Base-by-base conservation (phyloP, 495 filamentous ascomycete species). In the Podospora anserina region DNA sequence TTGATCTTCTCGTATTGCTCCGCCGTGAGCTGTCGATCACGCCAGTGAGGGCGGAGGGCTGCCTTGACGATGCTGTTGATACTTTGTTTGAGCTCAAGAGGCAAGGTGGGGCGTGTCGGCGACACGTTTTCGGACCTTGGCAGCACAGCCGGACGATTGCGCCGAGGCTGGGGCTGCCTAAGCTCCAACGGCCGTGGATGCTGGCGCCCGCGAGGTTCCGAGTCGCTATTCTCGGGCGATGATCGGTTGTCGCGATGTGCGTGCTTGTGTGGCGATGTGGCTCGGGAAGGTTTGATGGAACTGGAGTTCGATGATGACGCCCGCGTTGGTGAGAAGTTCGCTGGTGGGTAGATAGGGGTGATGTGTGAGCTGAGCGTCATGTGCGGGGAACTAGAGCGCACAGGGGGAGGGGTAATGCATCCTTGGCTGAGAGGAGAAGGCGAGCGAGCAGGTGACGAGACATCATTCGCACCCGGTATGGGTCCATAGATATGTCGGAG, bases 1-100 rank as follows among this genome's bases (percentile, higher is more conserved):
- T 97, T 97, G 79, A 97, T 93, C 59, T 89, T 86, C 5, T 89
- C 93, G 79, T 92, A 97, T 76, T 97, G 90, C 55, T 96, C 89
- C 71, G 91, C 89, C 39, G 88, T 89, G 11, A 97, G 81, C 58
- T 87, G 81, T 66, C 88, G 88, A 15, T 87, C 86, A 69, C 90
- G 81, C 83, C 83, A 96, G 70, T 91, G 86, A 23, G 93, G 91
- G 65, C 90, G 90, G 23, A 97, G 82, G 0, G 89, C 91, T 23
- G 83, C 79, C 30, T 89, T 88, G 61, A 97, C 93, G 80, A 96
- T 90, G 66, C 86, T 88, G 74, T 90, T 92, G 60, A 97, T 89
- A 67, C 87, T 91, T 61, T 91, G 84, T 75, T 97, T 97, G 66
- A 90, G 87, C 57, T 89, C 86, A 19, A 88, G 82, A 0, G 92